Evolutionary conservation across 345 rosid genomes (phyloP), one percentile per base, ranked within the genome.

Genomic region (Syzygium oleosum): DNA sequence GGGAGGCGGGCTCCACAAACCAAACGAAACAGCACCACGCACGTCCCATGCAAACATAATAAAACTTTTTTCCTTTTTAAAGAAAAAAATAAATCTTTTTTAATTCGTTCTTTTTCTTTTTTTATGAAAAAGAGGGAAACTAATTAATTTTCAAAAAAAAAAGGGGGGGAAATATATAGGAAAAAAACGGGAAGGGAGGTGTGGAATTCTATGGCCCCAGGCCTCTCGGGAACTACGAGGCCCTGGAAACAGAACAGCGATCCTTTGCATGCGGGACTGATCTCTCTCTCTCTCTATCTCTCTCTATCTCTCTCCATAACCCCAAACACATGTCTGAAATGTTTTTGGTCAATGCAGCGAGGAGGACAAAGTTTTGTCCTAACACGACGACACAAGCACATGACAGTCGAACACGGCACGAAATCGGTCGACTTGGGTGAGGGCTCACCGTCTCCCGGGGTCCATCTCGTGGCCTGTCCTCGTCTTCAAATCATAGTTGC

Each of bases 31-130:
- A 23, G 84, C 87, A 90, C 84, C 89, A 34, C 93, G 88, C 93
- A 92, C 92, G 89, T 93, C 80, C 95, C 95, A 94, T 94, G 95
- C 96, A 92, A 90, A 68, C 86, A 79, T 80, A 51, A 65, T 5
- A 25, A 16, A 29, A 41, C 63, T 58, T 27, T 59, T 59, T 25
- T 3, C 8, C 23, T 13, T 8, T 29, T 7, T 0, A 15, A 10
- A 46, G 31, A 61, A 17, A 29, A 43, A 21, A 6, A 9, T 0
- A 17, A 52, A 51, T 51, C 43, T 31, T 65, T 29, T 65, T 31
- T 16, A 65, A 15, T 65, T 31, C 2, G 7, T 15, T 65, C 29
- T 54, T 65, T 65, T 65, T 27, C 31, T 65, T 54, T 65, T 65
- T 65, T 27, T 6, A 13, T 13, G 34, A 12, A 0, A 61, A 84